Base-by-base conservation (phyloP, 2,329 filamentous ascomycete species). In the Bipolaris cookei region DNA sequence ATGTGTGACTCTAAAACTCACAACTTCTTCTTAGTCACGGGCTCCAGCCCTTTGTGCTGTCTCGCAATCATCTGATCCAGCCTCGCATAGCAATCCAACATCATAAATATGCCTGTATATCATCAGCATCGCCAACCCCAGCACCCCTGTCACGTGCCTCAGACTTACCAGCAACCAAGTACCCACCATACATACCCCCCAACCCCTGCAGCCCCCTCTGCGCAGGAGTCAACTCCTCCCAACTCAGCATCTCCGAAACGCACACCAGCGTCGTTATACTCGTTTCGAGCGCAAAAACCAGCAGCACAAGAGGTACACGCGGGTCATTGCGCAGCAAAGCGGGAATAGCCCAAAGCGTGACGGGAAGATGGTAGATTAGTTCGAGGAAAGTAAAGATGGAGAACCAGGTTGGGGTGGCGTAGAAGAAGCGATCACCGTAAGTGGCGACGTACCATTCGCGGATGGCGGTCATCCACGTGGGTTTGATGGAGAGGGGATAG, bases 401-500 rank as follows among this genome's bases (percentile, higher is more conserved):
- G 69, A 90, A 90, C 82, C 85, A 90, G 3, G 79, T 71, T 37
- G 86, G 86, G 1, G 85, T 80, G 3, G 77, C 68, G 32, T 81
- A 78, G 76, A 90, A 89, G 78, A 88, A 88, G 51, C 82, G 84
- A 68, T 90, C 88, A 13, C 81, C 79, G 71, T 88, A 89, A 1
- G 81, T 88, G 1, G 76, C 69, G 58, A 88, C 78, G 73, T 90
- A 89, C 74, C 78, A 89, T 2, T 75, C 67, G 56, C 84, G 83
- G 2, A 90, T 58, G 0, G 72, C 59, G 39, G 71, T 70, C 65
- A 87, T 81, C 68, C 84, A 78, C 0, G 74, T 51, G 0, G 83
- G 83, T 45, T 79, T 80, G 7, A 87, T 63, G 35, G 74, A 72
- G 3, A 76, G 45, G 1, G 87, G 87, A 61, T 87, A 88, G 54